Conservation (phyloP, 2,329 filamentous ascomycete species). For the Aspergillus sp. region DNA sequence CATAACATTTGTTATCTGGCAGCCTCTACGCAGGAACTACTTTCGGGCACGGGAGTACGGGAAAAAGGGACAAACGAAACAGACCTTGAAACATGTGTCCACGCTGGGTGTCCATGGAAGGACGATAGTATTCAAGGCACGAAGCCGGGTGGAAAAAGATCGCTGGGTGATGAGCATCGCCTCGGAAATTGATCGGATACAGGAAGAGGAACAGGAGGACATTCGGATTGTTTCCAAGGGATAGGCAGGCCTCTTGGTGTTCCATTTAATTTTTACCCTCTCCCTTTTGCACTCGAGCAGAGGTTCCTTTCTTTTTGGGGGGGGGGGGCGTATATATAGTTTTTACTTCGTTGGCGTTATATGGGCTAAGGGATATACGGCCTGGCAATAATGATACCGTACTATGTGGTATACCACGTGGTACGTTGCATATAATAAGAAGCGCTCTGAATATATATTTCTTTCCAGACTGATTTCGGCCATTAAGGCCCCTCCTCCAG, state of each 20-base stretch:
- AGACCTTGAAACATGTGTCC: constrained; percentile 50
- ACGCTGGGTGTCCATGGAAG: constrained; percentile 53
- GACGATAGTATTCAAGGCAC: constrained; percentile 57
- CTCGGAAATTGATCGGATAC: constrained; percentile 57
- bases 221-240: constrained; percentile 35
- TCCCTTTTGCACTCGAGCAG: not conserved
- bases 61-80: constrained; percentile 34
- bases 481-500: too few species aligned
- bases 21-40: constrained; percentile 49
- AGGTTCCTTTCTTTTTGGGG: not conserved
- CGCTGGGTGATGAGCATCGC: constrained; percentile 60
- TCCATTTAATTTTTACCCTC: not conserved
- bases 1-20: constrained; percentile 61
- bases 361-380: not conserved
- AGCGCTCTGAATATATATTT: too few species aligned
- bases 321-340: too few species aligned
- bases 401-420: too few species aligned
- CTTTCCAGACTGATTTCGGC: too few species aligned
- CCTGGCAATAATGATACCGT: not conserved
- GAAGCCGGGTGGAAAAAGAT: constrained; percentile 57
- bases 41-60: constrained; percentile 42
- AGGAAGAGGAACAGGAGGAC: constrained; percentile 41
- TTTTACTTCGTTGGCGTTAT: too few species aligned
- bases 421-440: too few species aligned
- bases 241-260: not conserved